Evolutionary conservation across 164 flowering plant genomes (phyloP), one percentile per base, ranked within the genome.

Genomic region (Tetrastigma voinierianum): DNA sequence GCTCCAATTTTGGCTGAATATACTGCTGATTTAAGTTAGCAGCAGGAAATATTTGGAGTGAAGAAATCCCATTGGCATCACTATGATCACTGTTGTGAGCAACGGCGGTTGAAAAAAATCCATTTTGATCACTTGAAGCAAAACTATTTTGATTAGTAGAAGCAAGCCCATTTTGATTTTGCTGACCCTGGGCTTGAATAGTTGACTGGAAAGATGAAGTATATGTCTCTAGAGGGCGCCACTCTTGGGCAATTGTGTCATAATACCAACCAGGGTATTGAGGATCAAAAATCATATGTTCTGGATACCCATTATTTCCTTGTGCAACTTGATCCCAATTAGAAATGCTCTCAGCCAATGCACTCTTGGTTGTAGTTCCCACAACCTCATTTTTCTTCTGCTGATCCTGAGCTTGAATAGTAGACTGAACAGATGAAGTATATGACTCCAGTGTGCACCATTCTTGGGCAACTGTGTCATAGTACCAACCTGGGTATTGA

Each of bases 241-340:
- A 95, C 66, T 86, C 87, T 67, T 77, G 86, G 61, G 80, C 65
- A 62, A 81, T 76, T 16, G 87, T 86, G 68, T 95, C 98, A 77
- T 86, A 95, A 69, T 89, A 90, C 96, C 94, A 92, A 67, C 86
- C 98, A 64, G 99, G 99, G 57, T 88, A 90, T 64, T 90, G 99
- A 51, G 96, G 90, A 74, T 92, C 97, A 81, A 95, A 95, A 14
- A 88, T 72, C 97, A 92, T 92, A 76, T 89, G 87, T 16, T 84
- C 69, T 8, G 97, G 98, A 69, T 87, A 89, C 40, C 78, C 88
- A 65, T 72, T 80, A 70, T 62, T 80, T 62, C 65, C 87, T 69
- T 84, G 86, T 56, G 85, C 72, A 25, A 55, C 76, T 72, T 83
- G 86, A 75, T 72, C 85, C 90, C 82, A 81, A 21, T 67, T 78